Conservation (phyloP, 805 yeast species). For the Wickerhamiella dianesei region DNA sequence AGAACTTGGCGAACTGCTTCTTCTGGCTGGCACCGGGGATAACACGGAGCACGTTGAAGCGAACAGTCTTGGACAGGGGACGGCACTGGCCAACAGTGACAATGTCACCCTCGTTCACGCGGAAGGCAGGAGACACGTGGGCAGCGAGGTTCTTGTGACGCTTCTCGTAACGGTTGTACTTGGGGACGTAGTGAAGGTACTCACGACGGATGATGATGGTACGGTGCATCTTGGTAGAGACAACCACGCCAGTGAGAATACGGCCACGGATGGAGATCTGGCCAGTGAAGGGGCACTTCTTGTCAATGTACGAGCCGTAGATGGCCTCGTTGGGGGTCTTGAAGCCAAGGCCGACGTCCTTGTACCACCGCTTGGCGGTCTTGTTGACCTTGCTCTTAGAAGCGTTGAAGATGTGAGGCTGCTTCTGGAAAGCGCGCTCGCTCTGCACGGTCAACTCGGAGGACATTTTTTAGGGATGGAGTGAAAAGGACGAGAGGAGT, state of each 20-base stretch:
- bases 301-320: conserved; percentile 97
- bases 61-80: conserved; percentile 98
- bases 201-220: conserved; percentile 99
- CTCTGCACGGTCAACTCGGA: conserved; percentile 99
- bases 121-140: conserved; percentile 99
- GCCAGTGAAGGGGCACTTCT: conserved; percentile 99
- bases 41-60: conserved; percentile 98
- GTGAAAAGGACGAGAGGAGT: neutral
- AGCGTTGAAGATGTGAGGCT: conserved; percentile 99
- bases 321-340: conserved; percentile 99
- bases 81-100: conserved; percentile 99
- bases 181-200: conserved; percentile 98
- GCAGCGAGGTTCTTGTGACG: conserved; percentile 99
- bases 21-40: conserved; percentile 66
- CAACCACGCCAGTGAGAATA: conserved; percentile 98
- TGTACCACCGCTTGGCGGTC: conserved; percentile 99
- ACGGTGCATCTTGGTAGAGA: conserved; percentile 99
- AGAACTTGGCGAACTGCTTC: conserved; percentile 96
- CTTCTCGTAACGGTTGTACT: conserved; percentile 99
- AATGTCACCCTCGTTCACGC: conserved; percentile 96
- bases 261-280: conserved; percentile 97
- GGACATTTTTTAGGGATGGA: conserved; percentile 47
- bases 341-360: conserved; percentile 99
- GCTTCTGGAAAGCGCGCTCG: conserved; percentile 99
- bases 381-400: conserved; percentile 98